Evolutionary conservation across 345 rosid genomes (phyloP), one percentile per base, ranked within the genome.

Genomic region (Brassica cretica): DNA sequence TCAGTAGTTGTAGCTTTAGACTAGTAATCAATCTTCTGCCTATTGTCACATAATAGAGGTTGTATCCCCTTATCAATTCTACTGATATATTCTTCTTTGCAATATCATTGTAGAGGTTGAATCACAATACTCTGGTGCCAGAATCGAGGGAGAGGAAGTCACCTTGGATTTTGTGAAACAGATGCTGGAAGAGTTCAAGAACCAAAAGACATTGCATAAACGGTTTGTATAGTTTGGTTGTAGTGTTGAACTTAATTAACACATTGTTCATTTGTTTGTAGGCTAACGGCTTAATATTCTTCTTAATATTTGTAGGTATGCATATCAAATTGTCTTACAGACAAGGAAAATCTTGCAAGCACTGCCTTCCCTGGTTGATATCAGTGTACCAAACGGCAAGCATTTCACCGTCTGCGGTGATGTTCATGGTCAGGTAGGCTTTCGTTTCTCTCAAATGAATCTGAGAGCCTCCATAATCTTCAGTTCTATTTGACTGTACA

Each of bases 381-480:
- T 95, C 74, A 78, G 41, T 70, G 86, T 95, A 73, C 91, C 97
- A 29, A 80, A 85, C 65, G 92, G 90, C 68, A 89, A 81, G 24
- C 92, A 87, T 82, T 86, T 93, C 79, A 93, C 98, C 0, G 96
- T 95, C 67, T 95, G 99, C 68, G 99, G 99, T 84, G 99, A 95
- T 83, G 98, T 95, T 35, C 99, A 95, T 82, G 99, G 99, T 72
- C 98, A 95, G 98, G 59, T 53, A 15, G 59, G 21, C 7, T 49
- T 49, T 2, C 3, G 7, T 49, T 14, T 49, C 16, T 14, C 56
- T 6, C 51, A 37, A 24, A 25, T 66, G 19, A 56, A 37, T 29
- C 29, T 41, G 68, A 46, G 55, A 5, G 3, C 29, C 18, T 29
- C 51, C 2, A 51, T 70, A 6, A 12, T 41, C 64, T 32, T 25